A percentile compares a stretch with the other conserved stretches of the same genome.
Conservation (phyloP, 2,329 filamentous ascomycete genomes). For the Fusarium miscanthi region DNA sequence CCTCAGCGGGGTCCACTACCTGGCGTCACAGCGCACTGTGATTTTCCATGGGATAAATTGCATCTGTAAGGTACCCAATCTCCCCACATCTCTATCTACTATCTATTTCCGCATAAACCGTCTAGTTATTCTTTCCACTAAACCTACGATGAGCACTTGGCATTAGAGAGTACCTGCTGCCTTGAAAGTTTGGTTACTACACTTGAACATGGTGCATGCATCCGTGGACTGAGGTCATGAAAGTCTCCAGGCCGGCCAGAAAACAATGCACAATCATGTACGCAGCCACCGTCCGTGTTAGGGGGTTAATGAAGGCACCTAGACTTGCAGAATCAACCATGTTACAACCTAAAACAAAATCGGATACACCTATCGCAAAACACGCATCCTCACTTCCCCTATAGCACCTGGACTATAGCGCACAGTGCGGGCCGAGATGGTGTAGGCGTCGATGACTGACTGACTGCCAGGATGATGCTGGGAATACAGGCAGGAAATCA, state of each 20-base stretch:
- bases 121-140: background rate
- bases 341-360: background rate
- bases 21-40: too few relatives aligned
- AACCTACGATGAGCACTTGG: background rate
- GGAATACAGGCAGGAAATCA: background rate
- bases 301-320: background rate
- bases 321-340: background rate
- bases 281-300: too few relatives aligned
- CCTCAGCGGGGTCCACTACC: too few relatives aligned
- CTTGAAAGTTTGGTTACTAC: background rate
- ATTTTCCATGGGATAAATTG: background rate
- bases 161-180: background rate
- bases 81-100: too few relatives aligned
- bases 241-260: background rate
- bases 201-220: background rate
- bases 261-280: too few relatives aligned
- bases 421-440: constrained; percentile 9
- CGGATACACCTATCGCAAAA: background rate
- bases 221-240: background rate
- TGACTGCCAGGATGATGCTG: constrained; percentile 29
- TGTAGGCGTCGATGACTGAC: background rate
- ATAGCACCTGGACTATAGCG: background rate
- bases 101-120: too few relatives aligned
- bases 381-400: too few relatives aligned
- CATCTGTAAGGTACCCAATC: background rate